These are phyloP conservation scores for Fraxinus americana DNA, from an alignment of 257 asterid species.

Conservation along the genomic window DNA sequence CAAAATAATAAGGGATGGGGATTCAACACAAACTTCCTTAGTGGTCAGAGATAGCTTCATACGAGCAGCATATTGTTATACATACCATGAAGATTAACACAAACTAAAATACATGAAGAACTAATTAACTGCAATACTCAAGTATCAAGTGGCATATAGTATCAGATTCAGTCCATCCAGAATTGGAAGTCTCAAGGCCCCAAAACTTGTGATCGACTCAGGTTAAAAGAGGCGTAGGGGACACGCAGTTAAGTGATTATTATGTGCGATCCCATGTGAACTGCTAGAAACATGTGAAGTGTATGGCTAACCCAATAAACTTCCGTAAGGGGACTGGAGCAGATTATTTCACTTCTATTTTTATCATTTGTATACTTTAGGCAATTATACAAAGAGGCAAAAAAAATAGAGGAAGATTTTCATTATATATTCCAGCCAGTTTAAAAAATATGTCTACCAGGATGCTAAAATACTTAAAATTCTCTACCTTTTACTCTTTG, in stretches of 20 bases:
- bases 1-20: background rate
- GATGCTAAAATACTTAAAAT: constrained; percentile 10
- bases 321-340: no score
- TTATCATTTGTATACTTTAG: background rate
- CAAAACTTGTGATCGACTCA: background rate
- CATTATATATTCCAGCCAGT: background rate
- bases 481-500: constrained; percentile 77
- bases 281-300: no score
- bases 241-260: background rate
- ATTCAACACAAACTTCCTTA: background rate
- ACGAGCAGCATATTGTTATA: background rate
- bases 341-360: background rate
- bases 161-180: background rate
- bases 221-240: background rate
- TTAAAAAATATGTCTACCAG: background rate
- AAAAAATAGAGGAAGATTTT: background rate
- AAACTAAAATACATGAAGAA: background rate
- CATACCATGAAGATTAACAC: background rate
- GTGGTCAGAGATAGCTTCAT: background rate
- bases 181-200: background rate
- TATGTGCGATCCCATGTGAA: background rate
- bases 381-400: background rate
- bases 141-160: background rate
- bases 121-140: background rate
- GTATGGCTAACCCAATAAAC: no score